Base-by-base conservation (phyloP, 176 grass and related monocot genomes). In the Zizania latifolia region DNA sequence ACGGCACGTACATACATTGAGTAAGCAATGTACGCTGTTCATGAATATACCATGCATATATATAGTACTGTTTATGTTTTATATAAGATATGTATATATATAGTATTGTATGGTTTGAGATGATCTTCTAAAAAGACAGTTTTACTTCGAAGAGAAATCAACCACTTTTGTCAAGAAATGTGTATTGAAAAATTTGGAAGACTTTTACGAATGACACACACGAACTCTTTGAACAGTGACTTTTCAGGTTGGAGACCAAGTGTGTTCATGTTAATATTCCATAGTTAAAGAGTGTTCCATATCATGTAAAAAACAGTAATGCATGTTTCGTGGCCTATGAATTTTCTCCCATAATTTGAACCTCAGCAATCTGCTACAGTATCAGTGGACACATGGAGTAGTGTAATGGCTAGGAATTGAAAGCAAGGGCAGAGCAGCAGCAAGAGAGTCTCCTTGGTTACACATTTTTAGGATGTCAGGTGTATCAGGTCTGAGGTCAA, bases 401-500 rank as follows among this genome's bases (percentile, higher is more conserved):
- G n/a, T n/a, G n/a, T n/a, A 53, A 53, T 53, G 48, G 48, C 48
- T 19, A 62, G 30, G 8, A 34, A n/a, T n/a, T n/a, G n/a, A n/a
- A 34, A 31, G 26, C 16, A 43, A 27, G 26, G 7, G 27, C 37
- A 68, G 24, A 39, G 24, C 38, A 68, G 44, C 41, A 28, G 26
- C 3, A 32, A 65, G 10, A 65, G 34, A n/a, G n/a, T n/a, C 61
- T 35, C 38, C 74, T 56, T 65, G 38, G 48, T 14, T 70, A 68
- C 29, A 35, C 54, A 61, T 80, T 84, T 89, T 56, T 88, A 77
- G 62, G 11, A 91, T 82, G 74, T 80, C 67, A 19, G 44, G n/a
- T n/a, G n/a, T 17, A 48, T 48, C 44, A 85, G 71, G 75, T 78
- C 44, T 32, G 23, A 70, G 72, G 81, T 83, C 81, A 92, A 92